phyloP scores from a whole-genome alignment of 2,329 filamentous ascomycete genomes.

The Proliferodiscus dingleyae region DNA sequence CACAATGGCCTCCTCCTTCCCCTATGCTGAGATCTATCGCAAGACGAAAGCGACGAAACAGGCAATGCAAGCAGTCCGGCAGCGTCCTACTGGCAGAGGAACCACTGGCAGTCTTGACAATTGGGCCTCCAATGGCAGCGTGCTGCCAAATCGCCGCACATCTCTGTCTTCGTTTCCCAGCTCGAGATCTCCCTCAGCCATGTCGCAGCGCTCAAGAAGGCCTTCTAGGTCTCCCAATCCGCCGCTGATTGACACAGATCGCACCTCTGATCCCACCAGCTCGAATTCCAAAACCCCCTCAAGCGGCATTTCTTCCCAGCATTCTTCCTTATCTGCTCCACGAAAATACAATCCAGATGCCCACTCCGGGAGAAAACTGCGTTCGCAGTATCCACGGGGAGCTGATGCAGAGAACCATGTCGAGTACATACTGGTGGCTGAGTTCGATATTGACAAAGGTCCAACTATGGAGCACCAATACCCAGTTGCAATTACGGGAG shows the following conservation, averaged over 20 bases:
- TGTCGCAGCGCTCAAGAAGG: constrained; percentile 46
- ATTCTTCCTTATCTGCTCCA: constrained; percentile 54
- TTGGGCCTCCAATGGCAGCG: constrained; percentile 28
- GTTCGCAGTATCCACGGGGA: constrained; percentile 71
- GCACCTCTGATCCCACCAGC: constrained; percentile 54
- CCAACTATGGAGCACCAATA: constrained; percentile 99
- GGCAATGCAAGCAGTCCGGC: constrained; percentile 16
- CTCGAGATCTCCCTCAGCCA: constrained; percentile 52
- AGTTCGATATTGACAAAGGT: constrained; percentile 93
- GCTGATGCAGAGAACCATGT: constrained; percentile 81
- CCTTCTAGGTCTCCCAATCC: constrained; percentile 51
- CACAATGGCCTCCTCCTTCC: constrained; percentile 19
- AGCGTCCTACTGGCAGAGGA: constrained; percentile 24
- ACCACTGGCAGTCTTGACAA: constrained; percentile 24
- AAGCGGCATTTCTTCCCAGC: constrained; percentile 51
- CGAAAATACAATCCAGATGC: constrained; percentile 47
- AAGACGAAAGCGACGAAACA: constrained; percentile 15
- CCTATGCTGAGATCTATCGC: constrained; percentile 15
- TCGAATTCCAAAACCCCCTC: constrained; percentile 57
- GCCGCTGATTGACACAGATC: constrained; percentile 45
- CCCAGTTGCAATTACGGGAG: constrained; percentile 87
- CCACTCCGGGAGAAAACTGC: constrained; percentile 52
- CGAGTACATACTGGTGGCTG: constrained; percentile 95
- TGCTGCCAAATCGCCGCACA: constrained; percentile 37
- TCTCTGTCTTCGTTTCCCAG: constrained; percentile 62